phyloP scores from a whole-genome alignment of 768 basidiomycete species.

The Termitomyces sp. region DNA sequence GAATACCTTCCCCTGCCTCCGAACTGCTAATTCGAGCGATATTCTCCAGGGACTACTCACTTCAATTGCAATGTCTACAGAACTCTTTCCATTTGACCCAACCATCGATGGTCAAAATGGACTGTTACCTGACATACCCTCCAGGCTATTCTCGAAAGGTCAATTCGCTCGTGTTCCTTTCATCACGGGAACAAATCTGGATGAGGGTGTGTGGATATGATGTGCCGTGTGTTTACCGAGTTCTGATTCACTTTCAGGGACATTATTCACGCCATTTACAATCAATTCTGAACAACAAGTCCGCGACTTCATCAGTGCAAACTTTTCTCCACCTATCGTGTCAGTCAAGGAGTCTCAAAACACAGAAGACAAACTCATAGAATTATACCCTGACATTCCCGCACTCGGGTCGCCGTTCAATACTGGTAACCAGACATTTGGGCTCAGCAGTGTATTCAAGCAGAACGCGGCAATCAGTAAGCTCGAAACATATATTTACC shows the following conservation, averaged over 20 bases:
- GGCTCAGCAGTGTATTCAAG: slow-evolving; percentile 32
- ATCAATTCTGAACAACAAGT: slow-evolving; percentile 21
- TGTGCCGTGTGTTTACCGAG: background rate
- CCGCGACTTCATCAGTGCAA: slow-evolving; percentile 13
- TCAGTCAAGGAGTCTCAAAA: slow-evolving; percentile 9
- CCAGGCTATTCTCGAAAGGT: slow-evolving; percentile 24
- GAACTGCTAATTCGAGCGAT: slow-evolving; percentile 20
- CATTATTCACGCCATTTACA: slow-evolving; percentile 18
- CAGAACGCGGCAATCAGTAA: slow-evolving; percentile 26
- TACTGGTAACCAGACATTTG: slow-evolving; percentile 40
- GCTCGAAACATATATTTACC: background rate
- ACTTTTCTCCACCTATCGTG: slow-evolving; percentile 21
- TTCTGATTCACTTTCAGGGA: slow-evolving; percentile 19
- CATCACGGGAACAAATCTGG: slow-evolving; percentile 37
- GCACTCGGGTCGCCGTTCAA: slow-evolving; percentile 37
- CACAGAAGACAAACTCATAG: slow-evolving; percentile 15
- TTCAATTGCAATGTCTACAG: slow-evolving; percentile 15
- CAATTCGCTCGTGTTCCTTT: slow-evolving; percentile 34
- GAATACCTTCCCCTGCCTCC: slow-evolving; percentile 26
- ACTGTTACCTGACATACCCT: slow-evolving; percentile 31
- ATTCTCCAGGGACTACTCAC: slow-evolving; percentile 22
- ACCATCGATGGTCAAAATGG: slow-evolving; percentile 35
- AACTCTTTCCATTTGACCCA: slow-evolving; percentile 28
- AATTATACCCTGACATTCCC: slow-evolving; percentile 37
- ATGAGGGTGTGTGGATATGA: slow-evolving; percentile 30